Evolutionary conservation across 169 alveolate genomes (phyloP).

Genomic region (Perkinsus marinus): DNA sequence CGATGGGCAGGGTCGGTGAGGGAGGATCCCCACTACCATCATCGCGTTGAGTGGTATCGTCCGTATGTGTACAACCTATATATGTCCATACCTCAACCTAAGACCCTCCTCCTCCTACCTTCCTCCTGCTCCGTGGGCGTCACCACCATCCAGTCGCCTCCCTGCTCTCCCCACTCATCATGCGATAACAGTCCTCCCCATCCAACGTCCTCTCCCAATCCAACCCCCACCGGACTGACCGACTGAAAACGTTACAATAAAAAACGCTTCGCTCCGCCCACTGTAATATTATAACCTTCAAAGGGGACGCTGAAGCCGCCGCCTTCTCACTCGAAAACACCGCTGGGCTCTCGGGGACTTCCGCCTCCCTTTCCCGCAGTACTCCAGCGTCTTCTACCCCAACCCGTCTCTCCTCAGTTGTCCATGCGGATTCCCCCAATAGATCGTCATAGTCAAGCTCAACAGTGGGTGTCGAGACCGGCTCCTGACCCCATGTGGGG

Average conservation of each 20-base stretch:
- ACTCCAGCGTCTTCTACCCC: neutral
- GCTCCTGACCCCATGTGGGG: neutral
- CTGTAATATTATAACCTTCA: neutral
- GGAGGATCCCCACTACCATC: too few species aligned
- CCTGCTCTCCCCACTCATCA: neutral
- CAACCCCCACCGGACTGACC: neutral
- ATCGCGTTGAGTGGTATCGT: too few species aligned
- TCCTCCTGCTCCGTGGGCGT: too few species aligned
- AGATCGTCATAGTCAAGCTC: neutral
- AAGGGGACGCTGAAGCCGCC: neutral
- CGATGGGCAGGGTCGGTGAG: too few species aligned
- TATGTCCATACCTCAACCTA: neutral
- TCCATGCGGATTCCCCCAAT: neutral
- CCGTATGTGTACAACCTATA: too few species aligned
- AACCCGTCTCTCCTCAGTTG: too few species aligned
- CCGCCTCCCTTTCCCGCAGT: neutral
- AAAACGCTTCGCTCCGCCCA: neutral
- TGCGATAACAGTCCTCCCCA: neutral
- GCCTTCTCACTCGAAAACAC: neutral
- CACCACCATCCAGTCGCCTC: neutral
- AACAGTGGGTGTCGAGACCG: neutral
- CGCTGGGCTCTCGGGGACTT: neutral
- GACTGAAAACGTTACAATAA: neutral
- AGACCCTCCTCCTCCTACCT: neutral
- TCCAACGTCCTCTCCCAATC: neutral